Percentiles rank a stretch among this genome's conserved stretches.
These are phyloP conservation scores for Stephania yunnanensis DNA, from an alignment of 164 flowering plant genomes.

Conservation along the genomic window DNA sequence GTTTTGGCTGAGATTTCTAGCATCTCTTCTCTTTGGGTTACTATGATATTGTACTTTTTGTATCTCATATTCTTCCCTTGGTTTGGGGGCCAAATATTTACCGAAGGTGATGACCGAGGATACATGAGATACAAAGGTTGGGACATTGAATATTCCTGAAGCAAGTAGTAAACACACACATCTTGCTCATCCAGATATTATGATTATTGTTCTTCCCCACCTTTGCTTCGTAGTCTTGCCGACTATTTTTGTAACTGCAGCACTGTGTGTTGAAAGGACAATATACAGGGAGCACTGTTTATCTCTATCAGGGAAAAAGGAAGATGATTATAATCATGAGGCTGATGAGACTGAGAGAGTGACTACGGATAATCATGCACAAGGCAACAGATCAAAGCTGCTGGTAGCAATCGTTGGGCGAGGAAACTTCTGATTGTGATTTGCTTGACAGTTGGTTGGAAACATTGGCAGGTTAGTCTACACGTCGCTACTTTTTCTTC, in stretches of 20 bases:
- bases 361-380: neutral
- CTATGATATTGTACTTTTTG: slow-evolving; percentile 44
- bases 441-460: slow-evolving; percentile 52
- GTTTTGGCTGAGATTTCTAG: slow-evolving; percentile 46
- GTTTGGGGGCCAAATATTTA: slow-evolving; percentile 66
- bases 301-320: slow-evolving; percentile 61
- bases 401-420: slow-evolving; percentile 35
- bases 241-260: slow-evolving; percentile 37
- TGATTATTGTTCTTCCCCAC: slow-evolving; percentile 83
- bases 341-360: slow-evolving; percentile 6
- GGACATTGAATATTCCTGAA: slow-evolving; percentile 33
- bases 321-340: slow-evolving; percentile 41
- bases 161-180: slow-evolving; percentile 24
- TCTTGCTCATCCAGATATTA: slow-evolving; percentile 79
- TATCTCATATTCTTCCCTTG: slow-evolving; percentile 73
- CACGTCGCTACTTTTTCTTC: neutral
- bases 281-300: slow-evolving; percentile 33
- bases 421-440: slow-evolving; percentile 49
- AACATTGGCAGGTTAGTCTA: slow-evolving; percentile 61
- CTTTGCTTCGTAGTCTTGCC: slow-evolving; percentile 62
- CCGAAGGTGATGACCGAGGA: slow-evolving; percentile 41
- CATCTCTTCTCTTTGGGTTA: slow-evolving; percentile 45
- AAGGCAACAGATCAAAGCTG: slow-evolving; percentile 18
- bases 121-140: slow-evolving; percentile 90
- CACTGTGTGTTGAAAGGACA: slow-evolving; percentile 59